A percentile compares a stretch with the other conserved stretches of the same genome.
These are phyloP conservation scores for Cercophora scortea DNA, from an alignment of 495 filamentous ascomycete species.

Conservation along the genomic window DNA sequence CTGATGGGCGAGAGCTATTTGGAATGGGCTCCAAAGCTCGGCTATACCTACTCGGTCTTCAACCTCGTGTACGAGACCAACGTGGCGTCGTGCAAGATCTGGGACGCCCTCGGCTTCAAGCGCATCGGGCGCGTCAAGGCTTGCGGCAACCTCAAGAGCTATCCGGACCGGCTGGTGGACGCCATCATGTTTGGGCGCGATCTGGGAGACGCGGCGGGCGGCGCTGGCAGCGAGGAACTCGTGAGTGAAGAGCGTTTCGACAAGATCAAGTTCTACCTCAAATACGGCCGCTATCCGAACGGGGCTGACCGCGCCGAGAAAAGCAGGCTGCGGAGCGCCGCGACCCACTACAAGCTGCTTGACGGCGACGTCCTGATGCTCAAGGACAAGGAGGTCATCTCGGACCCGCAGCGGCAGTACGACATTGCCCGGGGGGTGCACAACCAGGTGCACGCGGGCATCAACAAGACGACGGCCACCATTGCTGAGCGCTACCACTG, in stretches of 20 bases:
- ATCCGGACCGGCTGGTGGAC: constrained; percentile 75
- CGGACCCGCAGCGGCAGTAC: constrained; percentile 85
- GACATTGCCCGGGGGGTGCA: constrained; percentile 77
- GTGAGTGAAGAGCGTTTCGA: constrained; percentile 96
- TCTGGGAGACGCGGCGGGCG: constrained; percentile 40
- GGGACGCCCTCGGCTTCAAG: constrained; percentile 98
- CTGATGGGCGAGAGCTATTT: constrained; percentile 92
- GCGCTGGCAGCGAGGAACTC: constrained; percentile 63
- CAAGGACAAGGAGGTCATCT: constrained; percentile 95
- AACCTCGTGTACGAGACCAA: constrained; percentile 98
- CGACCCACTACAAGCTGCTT: constrained; percentile 88
- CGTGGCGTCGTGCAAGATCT: constrained; percentile 87
- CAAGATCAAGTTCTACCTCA: constrained; percentile 96
- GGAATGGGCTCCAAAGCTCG: constrained; percentile 90
- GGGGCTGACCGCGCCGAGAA: constrained; percentile 95
- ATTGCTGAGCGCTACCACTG: constrained; percentile 95
- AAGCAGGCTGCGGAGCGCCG: constrained; percentile 82
- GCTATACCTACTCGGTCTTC: constrained; percentile 94
- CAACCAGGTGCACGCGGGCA: constrained; percentile 74
- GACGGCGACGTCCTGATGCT: constrained; percentile 81
- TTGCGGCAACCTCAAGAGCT: constrained; percentile 74
- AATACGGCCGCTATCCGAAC: constrained; percentile 85
- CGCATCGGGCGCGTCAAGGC: constrained; percentile 87
- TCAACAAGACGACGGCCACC: constrained; percentile 94
- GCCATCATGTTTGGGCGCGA: constrained; percentile 96